Conservation (phyloP, 805 yeast genomes). For the Lachancea fermentati region DNA sequence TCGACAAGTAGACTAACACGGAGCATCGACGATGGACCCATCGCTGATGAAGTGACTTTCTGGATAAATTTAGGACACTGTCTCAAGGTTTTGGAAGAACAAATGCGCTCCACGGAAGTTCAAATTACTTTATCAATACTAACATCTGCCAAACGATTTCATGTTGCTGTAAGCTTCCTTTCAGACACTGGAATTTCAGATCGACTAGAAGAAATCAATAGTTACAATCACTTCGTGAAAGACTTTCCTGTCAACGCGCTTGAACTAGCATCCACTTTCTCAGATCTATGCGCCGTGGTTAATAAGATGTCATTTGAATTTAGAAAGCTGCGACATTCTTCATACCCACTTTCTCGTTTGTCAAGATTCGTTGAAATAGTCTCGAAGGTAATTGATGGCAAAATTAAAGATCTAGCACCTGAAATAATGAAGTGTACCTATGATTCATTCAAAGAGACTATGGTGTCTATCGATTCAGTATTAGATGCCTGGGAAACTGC, state of each 20-base stretch:
- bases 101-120: conserved; percentile 50
- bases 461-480: conserved; percentile 28
- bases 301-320: conserved; percentile 52
- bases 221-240: conserved; percentile 57
- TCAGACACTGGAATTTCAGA: conserved; percentile 66
- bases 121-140: conserved; percentile 53
- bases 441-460: conserved; percentile 36
- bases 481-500: conserved; percentile 54
- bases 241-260: conserved; percentile 68
- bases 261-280: conserved; percentile 40
- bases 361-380: conserved; percentile 61
- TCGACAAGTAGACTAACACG: conserved; percentile 36
- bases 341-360: conserved; percentile 62
- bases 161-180: conserved; percentile 64
- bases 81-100: conserved; percentile 49
- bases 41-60: conserved; percentile 63
- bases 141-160: conserved; percentile 69
- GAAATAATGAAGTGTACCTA: conserved; percentile 42
- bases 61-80: conserved; percentile 73
- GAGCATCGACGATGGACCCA: conserved; percentile 49
- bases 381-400: conserved; percentile 48
- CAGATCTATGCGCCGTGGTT: conserved; percentile 41
- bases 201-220: conserved; percentile 44
- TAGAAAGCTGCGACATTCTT: conserved; percentile 51
- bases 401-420: conserved; percentile 37